phyloP scores from a whole-genome alignment of 2,329 filamentous ascomycete species.

The Ascochyta koolunga region DNA sequence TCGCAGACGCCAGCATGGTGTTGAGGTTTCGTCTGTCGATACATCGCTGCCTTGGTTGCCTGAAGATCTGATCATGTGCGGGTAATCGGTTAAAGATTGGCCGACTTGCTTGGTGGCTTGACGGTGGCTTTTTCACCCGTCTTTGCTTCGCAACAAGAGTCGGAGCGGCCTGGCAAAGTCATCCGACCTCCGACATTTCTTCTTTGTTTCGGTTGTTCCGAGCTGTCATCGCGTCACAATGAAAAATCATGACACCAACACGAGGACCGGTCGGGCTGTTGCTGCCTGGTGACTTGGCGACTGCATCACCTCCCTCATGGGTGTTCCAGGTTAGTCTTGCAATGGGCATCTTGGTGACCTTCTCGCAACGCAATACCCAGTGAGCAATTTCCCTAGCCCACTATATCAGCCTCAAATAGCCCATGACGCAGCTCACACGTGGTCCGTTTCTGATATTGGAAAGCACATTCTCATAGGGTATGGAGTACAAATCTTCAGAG shows the following conservation, averaged over 20 bases:
- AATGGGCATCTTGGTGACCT: not conserved
- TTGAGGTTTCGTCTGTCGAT: constrained; percentile 14
- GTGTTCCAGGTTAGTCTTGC: not conserved
- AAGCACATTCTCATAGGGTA: not conserved
- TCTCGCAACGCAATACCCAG: constrained; percentile 1
- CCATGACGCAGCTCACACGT: constrained; percentile 1
- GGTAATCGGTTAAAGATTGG: constrained; percentile 10
- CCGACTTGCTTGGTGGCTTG: constrained; percentile 8
- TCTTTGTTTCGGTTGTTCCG: constrained; percentile 1
- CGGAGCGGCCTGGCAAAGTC: constrained; percentile 5
- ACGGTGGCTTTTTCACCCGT: constrained; percentile 1
- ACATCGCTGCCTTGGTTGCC: constrained; percentile 7
- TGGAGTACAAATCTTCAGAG: not conserved
- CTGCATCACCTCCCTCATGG: not conserved
- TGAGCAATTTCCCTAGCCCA: not conserved
- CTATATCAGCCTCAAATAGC: not conserved
- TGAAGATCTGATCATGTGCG: constrained; percentile 7
- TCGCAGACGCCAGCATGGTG: not conserved
- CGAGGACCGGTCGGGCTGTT: not conserved
- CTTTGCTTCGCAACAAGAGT: constrained; percentile 7
- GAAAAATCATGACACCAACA: not conserved
- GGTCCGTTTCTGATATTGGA: not conserved
- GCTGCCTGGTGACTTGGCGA: constrained; percentile 3
- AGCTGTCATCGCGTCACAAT: constrained; percentile 4
- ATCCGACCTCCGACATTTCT: constrained; percentile 7